phyloP scores from a whole-genome alignment of 225 moss, liverwort and hornwort genomes.

The Antitrichia curtipendula region DNA sequence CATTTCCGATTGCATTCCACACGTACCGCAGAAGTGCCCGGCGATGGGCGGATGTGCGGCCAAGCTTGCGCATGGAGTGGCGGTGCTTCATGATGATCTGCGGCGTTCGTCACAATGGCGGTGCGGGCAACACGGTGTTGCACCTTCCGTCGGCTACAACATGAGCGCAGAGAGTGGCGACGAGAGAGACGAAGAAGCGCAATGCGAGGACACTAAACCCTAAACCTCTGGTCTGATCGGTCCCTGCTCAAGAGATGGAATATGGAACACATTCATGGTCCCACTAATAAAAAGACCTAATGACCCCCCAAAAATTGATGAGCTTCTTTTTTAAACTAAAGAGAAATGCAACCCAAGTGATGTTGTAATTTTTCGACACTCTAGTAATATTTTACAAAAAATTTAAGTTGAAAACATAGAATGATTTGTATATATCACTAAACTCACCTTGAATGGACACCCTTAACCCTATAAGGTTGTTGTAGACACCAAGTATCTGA shows the following conservation, averaged over 20 bases:
- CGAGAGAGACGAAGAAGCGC: background rate
- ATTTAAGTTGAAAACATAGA: background rate
- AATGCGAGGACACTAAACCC: background rate
- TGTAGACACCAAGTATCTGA: no score
- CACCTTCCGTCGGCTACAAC: background rate
- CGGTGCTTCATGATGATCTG: constrained; percentile 68
- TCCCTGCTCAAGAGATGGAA: background rate
- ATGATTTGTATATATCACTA: background rate
- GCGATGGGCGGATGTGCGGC: constrained; percentile 77
- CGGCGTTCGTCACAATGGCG: background rate
- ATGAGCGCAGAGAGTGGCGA: background rate
- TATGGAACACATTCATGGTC: no score
- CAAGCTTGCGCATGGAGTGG: constrained; percentile 82
- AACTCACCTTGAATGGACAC: background rate
- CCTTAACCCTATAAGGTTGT: no score
- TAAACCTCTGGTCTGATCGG: background rate
- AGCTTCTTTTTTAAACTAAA: background rate
- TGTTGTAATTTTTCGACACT: background rate
- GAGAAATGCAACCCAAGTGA: background rate
- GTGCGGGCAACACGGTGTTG: background rate
- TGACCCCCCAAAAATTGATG: background rate
- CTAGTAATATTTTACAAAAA: background rate
- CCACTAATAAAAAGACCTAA: background rate
- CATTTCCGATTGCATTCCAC: background rate
- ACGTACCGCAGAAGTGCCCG: constrained; percentile 69